phyloP scores from a whole-genome alignment of 192 early-diverging fungal genomes.

The Coemansia sp. region DNA sequence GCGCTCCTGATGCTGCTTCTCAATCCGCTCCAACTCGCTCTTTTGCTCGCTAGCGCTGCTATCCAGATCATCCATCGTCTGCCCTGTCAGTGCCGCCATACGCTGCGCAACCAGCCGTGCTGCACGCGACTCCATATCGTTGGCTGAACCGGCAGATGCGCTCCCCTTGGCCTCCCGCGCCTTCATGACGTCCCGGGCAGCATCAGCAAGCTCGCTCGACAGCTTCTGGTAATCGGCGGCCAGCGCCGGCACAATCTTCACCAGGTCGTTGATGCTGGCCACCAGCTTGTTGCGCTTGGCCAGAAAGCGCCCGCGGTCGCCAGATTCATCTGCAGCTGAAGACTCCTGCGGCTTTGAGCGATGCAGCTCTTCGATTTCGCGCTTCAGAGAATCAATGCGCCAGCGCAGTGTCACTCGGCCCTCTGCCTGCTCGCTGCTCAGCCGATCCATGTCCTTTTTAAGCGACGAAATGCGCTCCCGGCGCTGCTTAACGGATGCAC shows the following conservation, averaged over 20 bases:
- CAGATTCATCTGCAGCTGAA: background rate
- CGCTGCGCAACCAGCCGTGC: constrained; percentile 47
- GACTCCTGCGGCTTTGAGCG: constrained; percentile 11
- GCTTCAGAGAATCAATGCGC: constrained; percentile 49
- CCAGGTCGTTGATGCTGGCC: constrained; percentile 26
- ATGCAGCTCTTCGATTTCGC: constrained; percentile 44
- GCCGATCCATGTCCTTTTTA: constrained; percentile 8
- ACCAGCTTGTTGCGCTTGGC: constrained; percentile 28
- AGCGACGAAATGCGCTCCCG: constrained; percentile 13
- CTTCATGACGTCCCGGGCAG: constrained; percentile 11
- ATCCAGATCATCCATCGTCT: constrained; percentile 26
- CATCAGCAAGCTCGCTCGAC: constrained; percentile 27
- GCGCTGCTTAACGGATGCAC: constrained; percentile 26
- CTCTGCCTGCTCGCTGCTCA: constrained; percentile 33
- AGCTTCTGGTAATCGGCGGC: constrained; percentile 29
- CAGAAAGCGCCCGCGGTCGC: constrained; percentile 19
- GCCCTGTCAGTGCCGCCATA: constrained; percentile 49
- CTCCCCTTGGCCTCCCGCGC: constrained; percentile 6
- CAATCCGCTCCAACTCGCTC: constrained; percentile 21
- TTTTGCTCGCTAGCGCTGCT: background rate
- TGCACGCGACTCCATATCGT: constrained; percentile 41
- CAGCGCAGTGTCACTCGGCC: constrained; percentile 33
- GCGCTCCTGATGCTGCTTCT: constrained; percentile 19
- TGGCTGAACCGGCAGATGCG: background rate
- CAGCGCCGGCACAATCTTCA: constrained; percentile 22